Base-by-base conservation (phyloP, 805 yeast species). In the Clavispora vitiphila region DNA sequence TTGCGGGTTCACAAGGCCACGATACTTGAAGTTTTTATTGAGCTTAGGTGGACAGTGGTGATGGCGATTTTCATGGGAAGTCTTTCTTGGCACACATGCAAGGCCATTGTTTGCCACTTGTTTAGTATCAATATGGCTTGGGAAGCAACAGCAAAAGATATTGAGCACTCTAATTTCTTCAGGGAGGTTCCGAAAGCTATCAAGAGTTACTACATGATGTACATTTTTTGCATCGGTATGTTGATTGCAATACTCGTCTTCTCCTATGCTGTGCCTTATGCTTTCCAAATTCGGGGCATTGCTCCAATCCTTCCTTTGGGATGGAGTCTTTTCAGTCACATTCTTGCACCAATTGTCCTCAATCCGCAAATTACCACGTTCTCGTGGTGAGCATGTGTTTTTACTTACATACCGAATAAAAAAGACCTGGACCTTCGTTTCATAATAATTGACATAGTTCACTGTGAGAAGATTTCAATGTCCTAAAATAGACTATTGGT, bases 61-160 rank as follows among this genome's bases (percentile, higher is more conserved):
- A 32, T 32, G 35, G 35, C 35, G 5, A 32, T 32, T 5, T 32
- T 32, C n/a, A 32, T 32, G 35, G 35, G 35, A 11, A 20, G 35
- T 19, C 23, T 32, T 19, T 32, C 35, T 3, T 32, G 35, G 35
- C 35, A 32, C 8, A 32, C 23, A 12, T 32, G 14, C 10, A 32
- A 19, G 10, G 35, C 35, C 3, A 20, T 32, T 19, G 24, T 20
- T n/a, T 32, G 35, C 15, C 35, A 32, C 12, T 32, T 32, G 14
- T 19, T 32, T 14, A n/a, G 23, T 7, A 19, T 32, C 10, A 20
- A 32, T 11, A 19, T 32, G 35, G 35, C 14, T 2, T 32, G 35
- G 35, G 35, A 20, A 5, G 35, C 35, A 23, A 32, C 35, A 5
- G 35, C 35, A 3, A 32, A 32, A 20, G 23, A 19, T 19, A 19